phyloP scores from a whole-genome alignment of 768 basidiomycete species.

The Psilocybe cubensis region DNA sequence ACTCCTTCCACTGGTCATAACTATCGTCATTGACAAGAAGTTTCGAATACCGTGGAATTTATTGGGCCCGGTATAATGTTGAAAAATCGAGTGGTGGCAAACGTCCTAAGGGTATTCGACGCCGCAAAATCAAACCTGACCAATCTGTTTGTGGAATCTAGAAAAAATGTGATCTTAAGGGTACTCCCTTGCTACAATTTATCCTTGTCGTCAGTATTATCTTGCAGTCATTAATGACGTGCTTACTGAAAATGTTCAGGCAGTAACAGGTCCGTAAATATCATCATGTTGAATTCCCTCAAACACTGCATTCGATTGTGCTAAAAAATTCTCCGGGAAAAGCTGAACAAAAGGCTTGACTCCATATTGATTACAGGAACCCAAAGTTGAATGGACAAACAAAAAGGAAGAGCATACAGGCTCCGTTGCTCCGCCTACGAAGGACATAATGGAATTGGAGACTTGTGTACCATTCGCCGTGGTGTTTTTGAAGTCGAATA shows the following conservation, averaged over 20 bases:
- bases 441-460: slow-evolving; percentile 25
- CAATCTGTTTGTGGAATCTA: slow-evolving; percentile 27
- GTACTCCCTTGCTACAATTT: slow-evolving; percentile 10
- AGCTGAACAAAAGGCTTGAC: slow-evolving; percentile 29
- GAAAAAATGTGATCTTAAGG: slow-evolving; percentile 23
- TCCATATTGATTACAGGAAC: not conserved
- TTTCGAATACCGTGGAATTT: slow-evolving; percentile 27
- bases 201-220: not conserved
- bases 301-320: slow-evolving; percentile 27
- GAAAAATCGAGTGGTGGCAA: slow-evolving; percentile 33
- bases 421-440: slow-evolving; percentile 19
- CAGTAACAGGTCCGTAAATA: slow-evolving; percentile 26
- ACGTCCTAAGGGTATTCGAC: slow-evolving; percentile 28
- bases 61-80: slow-evolving; percentile 29
- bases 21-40: slow-evolving; percentile 16
- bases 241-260: slow-evolving; percentile 22
- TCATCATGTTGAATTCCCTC: slow-evolving; percentile 28
- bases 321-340: slow-evolving; percentile 25
- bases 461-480: slow-evolving; percentile 28
- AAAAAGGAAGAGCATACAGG: slow-evolving; percentile 28
- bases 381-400: slow-evolving; percentile 15
- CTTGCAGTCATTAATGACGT: not conserved
- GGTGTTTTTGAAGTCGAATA: slow-evolving; percentile 30
- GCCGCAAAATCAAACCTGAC: slow-evolving; percentile 32
- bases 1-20: too few relatives aligned